Base-by-base conservation (phyloP, 139 green algal species). In the Chlamydomonas sphaeroides region DNA sequence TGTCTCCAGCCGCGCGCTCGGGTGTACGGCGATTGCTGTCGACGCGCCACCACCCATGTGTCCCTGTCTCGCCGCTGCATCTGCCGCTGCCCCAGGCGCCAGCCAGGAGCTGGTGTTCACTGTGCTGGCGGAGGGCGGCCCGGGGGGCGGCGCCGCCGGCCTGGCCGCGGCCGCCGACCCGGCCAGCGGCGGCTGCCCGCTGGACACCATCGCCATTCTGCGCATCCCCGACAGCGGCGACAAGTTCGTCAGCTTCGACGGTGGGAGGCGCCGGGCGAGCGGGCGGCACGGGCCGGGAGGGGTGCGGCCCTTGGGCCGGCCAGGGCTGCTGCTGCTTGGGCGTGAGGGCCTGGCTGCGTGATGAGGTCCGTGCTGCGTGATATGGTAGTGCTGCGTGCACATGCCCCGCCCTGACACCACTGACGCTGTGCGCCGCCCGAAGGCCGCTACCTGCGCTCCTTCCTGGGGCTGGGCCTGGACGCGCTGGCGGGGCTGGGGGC, bases 121-220 rank as follows among this genome's bases (percentile, higher is more conserved):
- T 28, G 86, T 80, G 45, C 48, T 78, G 38, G 78, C 87, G 56
- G 74, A 81, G 23, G 86, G 80, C 26, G 86, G 86, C 21, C 67
- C 76, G 0, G 63, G 41, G 18, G 84, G 86, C 5, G 70, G 68
- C 5, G 76, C 70, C 21, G 81, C 53, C 35, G 18, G 51, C 21
- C 73, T 87, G 28, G 53, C 62, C n/a, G 63, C 68, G 42, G 67
- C 23, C 56, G 56, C 51, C 53, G 51, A 51, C 48, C n/a, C n/a
- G n/a, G 8, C 18, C 74, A 1, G 30, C 63, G 15, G 41, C 68
- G 48, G 75, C 80, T 10, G 45, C 0, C 41, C 74, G 5, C 78
- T 96, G 73, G 92, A 96, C 20, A 75, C 83, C 14, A 92, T 96
- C n/a, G 74, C 93, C 56, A 92, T 96, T 32, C 73, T 96, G 56